Conservation (phyloP, 2,329 filamentous ascomycete genomes). For the Fusarium globosum region DNA sequence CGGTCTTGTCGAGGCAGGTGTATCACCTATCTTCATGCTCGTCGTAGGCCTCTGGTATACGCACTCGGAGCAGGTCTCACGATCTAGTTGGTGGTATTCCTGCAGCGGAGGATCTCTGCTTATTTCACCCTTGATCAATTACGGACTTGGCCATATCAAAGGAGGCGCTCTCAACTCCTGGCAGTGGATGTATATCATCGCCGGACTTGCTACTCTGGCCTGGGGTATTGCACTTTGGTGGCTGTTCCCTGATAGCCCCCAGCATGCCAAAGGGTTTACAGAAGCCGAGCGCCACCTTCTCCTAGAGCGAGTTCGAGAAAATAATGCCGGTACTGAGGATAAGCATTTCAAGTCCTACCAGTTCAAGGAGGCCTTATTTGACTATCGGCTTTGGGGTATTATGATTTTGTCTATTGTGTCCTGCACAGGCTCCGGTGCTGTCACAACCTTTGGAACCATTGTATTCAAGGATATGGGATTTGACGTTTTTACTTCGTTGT, state of each 20-base stretch:
- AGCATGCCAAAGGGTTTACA: not conserved
- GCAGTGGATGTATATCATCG: not conserved
- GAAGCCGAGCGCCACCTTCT: not conserved
- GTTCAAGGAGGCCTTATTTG: not conserved
- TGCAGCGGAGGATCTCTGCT: not conserved
- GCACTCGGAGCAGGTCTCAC: not conserved
- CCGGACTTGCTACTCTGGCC: not conserved
- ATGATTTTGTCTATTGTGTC: not conserved
- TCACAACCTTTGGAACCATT: not conserved
- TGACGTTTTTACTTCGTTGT: not conserved
- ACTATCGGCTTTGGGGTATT: not conserved
- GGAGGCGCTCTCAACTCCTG: not conserved
- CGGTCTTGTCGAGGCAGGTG: not conserved
- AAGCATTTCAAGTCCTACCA: not conserved
- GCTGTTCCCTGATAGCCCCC: not conserved
- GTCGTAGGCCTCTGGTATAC: not conserved
- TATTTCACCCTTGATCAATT: not conserved
- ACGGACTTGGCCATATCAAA: not conserved
- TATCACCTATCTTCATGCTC: not conserved
- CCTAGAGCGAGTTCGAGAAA: not conserved
- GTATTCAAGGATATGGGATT: not conserved
- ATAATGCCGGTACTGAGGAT: not conserved
- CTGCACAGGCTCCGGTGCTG: not conserved
- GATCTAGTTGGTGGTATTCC: not conserved
- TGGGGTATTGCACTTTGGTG: not conserved